phyloP scores from a whole-genome alignment of 306 rosid species.

The Aeschynomene evenia region DNA sequence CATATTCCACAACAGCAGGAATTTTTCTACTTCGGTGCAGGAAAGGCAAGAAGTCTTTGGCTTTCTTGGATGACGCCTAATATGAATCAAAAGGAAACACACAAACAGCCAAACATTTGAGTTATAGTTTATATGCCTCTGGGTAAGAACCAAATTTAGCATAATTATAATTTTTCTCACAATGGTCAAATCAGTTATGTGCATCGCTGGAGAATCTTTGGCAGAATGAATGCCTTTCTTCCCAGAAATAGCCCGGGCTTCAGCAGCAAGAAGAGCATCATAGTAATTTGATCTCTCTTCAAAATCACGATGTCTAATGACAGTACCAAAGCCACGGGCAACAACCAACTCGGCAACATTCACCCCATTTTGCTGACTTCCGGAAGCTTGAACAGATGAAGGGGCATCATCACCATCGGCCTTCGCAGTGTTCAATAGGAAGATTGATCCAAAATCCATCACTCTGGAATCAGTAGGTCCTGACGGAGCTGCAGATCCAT shows the following conservation, averaged over 20 bases:
- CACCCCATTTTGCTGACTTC: constrained; percentile 59
- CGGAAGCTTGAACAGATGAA: constrained; percentile 48
- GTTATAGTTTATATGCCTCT: constrained; percentile 1
- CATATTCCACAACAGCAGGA: constrained; percentile 97
- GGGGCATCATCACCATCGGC: constrained; percentile 67
- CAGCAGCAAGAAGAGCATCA: constrained; percentile 97
- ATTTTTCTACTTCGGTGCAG: constrained; percentile 78
- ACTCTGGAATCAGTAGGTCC: constrained; percentile 73
- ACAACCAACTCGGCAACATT: constrained; percentile 76
- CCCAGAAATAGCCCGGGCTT: constrained; percentile 74
- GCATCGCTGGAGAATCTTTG: constrained; percentile 97
- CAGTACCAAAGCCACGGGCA: constrained; percentile 90
- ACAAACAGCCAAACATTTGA: background rate
- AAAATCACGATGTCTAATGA: constrained; percentile 93
- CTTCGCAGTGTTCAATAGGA: constrained; percentile 55
- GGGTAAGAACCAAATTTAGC: constrained; percentile 1
- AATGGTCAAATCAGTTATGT: constrained; percentile 77
- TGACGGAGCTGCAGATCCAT: constrained; percentile 54
- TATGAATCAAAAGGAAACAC: constrained; percentile 28
- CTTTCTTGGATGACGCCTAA: constrained; percentile 85
- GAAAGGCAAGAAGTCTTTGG: constrained; percentile 90
- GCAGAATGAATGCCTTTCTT: constrained; percentile 90
- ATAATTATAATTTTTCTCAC: constrained; percentile 46
- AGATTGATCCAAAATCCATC: constrained; percentile 98
- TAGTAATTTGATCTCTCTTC: constrained; percentile 93